phyloP scores from a whole-genome alignment of 2,329 filamentous ascomycete genomes.

The Trichoderma sp. region DNA sequence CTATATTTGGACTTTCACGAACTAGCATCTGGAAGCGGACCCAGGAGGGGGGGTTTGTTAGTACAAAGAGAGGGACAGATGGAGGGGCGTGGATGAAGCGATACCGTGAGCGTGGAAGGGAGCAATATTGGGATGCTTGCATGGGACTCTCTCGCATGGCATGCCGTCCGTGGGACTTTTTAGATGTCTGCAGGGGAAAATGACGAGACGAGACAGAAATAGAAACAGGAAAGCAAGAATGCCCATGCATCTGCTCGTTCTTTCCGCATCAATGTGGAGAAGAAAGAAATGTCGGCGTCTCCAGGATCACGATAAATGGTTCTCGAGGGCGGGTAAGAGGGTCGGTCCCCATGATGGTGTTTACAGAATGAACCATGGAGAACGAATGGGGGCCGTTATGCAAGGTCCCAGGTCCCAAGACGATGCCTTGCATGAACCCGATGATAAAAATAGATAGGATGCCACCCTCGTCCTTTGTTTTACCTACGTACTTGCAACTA shows the following conservation, averaged over 20 bases:
- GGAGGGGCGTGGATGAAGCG: conserved; percentile 23
- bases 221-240: not conserved
- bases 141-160: conserved; percentile 2
- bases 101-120: conserved; percentile 17
- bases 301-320: not conserved
- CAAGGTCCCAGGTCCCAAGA: conserved; percentile 7
- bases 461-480: not conserved
- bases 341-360: not conserved
- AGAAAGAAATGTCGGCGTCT: not conserved
- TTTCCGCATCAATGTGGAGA: not conserved
- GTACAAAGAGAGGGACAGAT: not conserved
- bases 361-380: not conserved
- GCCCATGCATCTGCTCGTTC: not conserved
- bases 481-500: not conserved
- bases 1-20: conserved; percentile 16
- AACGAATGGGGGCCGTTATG: conserved; percentile 7
- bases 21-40: conserved; percentile 21
- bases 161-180: conserved; percentile 12
- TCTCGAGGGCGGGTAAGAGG: not conserved
- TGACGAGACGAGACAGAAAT: conserved; percentile 17
- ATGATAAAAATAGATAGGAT: conserved; percentile 19
- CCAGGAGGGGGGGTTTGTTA: not conserved
- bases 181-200: not conserved
- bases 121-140: not conserved
- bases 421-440: conserved; percentile 6